Evolutionary conservation across 1,284 basidiomycete species (phyloP), one percentile per base, ranked within the genome.

Genomic region (Xerocomus minutiporus): DNA sequence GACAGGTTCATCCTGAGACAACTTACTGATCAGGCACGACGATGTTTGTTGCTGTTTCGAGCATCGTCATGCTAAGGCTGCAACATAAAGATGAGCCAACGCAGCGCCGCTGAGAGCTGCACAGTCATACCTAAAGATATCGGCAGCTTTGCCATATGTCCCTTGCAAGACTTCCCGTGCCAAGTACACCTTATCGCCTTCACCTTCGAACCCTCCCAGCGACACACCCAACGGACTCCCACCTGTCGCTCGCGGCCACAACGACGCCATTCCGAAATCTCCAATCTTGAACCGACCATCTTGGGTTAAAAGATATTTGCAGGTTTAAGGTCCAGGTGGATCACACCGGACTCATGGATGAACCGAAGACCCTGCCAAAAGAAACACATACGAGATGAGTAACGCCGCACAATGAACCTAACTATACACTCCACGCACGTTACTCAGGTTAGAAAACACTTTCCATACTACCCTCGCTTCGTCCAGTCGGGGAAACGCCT

Each of bases 271-370:
- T 15, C 97, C 97, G 77, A 99, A 99, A 71, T 99, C 97, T 13
- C 94, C 94, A 66, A 99, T 95, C 77, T 95, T 97, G 73, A 99
- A 88, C 28, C 90, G 84, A 6, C 96, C 96, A 54, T 88, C 82
- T 25, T 82, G 79, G 3, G 93, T 94, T 60, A 82, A 67, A 99
- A 93, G 53, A 99, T 87, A 68, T 99, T 99, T 53, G 92, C 95
- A 11, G 97, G 97, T 75, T 99, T 99, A 61, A 99, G 77, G 73
- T 99, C 97, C 52, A 99, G 83, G 73, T 99, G 97, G 50, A 98
- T 89, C 48, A 98, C 86, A 49, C 88, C 88, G 50, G 84, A 80
- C 54, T 82, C 79, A 71, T 99, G 97, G 57, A 99, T 91, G 73
- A 95, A 95, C 55, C 80, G 78, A 57, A 99, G 77, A 58, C 95